A percentile compares a stretch with the other conserved stretches of the same genome.
Evolutionary conservation across 495 filamentous ascomycete species (phyloP).

Genomic region (Penicillium coprophilum): DNA sequence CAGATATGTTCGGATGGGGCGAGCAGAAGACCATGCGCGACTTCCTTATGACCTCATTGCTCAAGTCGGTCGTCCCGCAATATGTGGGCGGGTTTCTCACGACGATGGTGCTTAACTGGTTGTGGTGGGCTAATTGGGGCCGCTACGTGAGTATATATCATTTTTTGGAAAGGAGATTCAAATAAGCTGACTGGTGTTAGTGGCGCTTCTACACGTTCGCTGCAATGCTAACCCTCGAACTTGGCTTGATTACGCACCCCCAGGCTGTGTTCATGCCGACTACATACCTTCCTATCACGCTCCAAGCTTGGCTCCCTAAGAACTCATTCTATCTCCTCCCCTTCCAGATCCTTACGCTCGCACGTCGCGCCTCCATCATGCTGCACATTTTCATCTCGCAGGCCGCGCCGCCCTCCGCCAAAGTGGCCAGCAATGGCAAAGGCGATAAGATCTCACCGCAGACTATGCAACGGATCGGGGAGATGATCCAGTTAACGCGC

Average conservation of each 20-base stretch:
- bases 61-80: conserved; percentile 54
- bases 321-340: conserved; percentile 66
- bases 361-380: conserved; percentile 73
- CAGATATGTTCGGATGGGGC: conserved; percentile 66
- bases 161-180: background rate
- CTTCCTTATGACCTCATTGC: conserved; percentile 64
- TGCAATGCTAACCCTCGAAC: conserved; percentile 69
- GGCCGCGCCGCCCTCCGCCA: conserved; percentile 45
- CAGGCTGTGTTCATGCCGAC: conserved; percentile 44
- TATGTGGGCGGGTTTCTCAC: conserved; percentile 63
- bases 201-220: conserved; percentile 85
- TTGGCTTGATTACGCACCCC: conserved; percentile 65
- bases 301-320: conserved; percentile 59
- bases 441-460: conserved; percentile 31
- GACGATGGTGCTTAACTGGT: conserved; percentile 66
- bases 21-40: conserved; percentile 71
- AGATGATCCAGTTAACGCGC: conserved; percentile 48
- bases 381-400: conserved; percentile 90
- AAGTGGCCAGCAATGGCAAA: background rate
- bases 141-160: conserved; percentile 50
- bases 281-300: conserved; percentile 30
- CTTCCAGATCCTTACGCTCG: conserved; percentile 80
- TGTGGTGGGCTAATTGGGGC: conserved; percentile 83
- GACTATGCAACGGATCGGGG: conserved; percentile 42
- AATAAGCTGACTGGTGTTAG: conserved; percentile 30